phyloP scores from a whole-genome alignment of 352 stramenopile genomes.

The Albugo laibachii region DNA sequence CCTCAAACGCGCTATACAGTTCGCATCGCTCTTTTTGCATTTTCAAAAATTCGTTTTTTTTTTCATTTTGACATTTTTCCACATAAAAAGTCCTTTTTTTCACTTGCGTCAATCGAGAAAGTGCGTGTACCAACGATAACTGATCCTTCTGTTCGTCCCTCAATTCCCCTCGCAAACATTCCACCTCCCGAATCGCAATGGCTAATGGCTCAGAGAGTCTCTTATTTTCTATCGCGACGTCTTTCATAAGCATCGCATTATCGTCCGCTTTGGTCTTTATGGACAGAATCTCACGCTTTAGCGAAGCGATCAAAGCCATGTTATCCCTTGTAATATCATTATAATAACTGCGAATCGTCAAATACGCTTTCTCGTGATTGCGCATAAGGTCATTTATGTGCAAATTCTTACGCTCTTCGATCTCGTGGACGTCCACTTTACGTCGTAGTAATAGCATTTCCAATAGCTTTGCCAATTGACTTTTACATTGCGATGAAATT shows the following conservation, averaged over 20 bases:
- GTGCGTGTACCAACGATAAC: conserved; percentile 76
- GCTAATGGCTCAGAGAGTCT: conserved; percentile 75
- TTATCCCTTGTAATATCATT: conserved; percentile 92
- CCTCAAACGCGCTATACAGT: conserved; percentile 83
- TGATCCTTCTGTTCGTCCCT: conserved; percentile 86
- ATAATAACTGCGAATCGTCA: conserved; percentile 92
- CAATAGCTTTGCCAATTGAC: conserved; percentile 42
- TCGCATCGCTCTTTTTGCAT: conserved; percentile 73
- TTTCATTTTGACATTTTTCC: conserved; percentile 54
- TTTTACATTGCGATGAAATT: conserved; percentile 52
- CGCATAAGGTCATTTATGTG: conserved; percentile 92
- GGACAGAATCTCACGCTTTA: conserved; percentile 84
- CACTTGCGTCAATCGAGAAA: conserved; percentile 68
- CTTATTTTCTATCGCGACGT: conserved; percentile 87
- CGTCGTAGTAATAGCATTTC: conserved; percentile 78
- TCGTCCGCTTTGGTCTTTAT: conserved; percentile 84
- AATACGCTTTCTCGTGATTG: conserved; percentile 85
- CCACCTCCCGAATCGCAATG: conserved; percentile 75
- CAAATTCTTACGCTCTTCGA: conserved; percentile 88
- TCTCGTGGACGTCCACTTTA: conserved; percentile 87
- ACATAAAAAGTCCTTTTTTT: conserved; percentile 37
- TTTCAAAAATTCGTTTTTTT: conserved; percentile 2
- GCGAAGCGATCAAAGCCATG: conserved; percentile 78
- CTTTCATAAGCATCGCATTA: conserved; percentile 86
- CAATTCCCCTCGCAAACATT: conserved; percentile 70